Evolutionary conservation across 139 green algal species (phyloP).

Genomic region (Marvania coccoides): DNA sequence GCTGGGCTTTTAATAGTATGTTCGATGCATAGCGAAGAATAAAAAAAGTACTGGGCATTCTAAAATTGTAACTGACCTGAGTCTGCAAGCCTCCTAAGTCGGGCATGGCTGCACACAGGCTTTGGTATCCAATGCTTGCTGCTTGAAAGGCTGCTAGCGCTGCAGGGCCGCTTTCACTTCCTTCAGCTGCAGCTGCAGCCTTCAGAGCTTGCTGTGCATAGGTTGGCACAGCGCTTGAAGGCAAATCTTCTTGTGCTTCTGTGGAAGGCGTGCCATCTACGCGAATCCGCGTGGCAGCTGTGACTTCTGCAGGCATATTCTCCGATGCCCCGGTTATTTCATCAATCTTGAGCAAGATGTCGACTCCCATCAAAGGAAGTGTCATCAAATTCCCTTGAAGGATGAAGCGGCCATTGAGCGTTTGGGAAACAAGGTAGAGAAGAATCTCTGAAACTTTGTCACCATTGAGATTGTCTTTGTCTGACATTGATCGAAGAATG

Average conservation of each 20-base stretch:
- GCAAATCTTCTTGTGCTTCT: no score
- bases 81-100: slow-evolving; percentile 35
- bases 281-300: no score
- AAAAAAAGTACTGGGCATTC: slow-evolving; percentile 6
- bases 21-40: no score
- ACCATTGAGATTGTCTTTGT: no score
- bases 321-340: not conserved
- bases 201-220: not conserved
- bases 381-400: slow-evolving; percentile 39
- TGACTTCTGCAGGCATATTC: not conserved
- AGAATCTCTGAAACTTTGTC: not conserved
- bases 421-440: slow-evolving; percentile 6
- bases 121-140: slow-evolving; percentile 14
- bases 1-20: no score
- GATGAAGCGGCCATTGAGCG: slow-evolving; percentile 27
- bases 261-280: no score
- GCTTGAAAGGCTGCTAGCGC: slow-evolving; percentile 31
- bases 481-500: no score
- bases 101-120: slow-evolving; percentile 4
- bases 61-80: not conserved
- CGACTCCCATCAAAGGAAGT: slow-evolving; percentile 40
- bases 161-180: slow-evolving; percentile 8
- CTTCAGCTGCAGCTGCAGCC: not conserved
- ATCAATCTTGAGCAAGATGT: not conserved
- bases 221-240: no score